These are phyloP conservation scores for Trichosporon sp. DNA, from an alignment of 1,284 basidiomycete genomes.

Conservation along the genomic window DNA sequence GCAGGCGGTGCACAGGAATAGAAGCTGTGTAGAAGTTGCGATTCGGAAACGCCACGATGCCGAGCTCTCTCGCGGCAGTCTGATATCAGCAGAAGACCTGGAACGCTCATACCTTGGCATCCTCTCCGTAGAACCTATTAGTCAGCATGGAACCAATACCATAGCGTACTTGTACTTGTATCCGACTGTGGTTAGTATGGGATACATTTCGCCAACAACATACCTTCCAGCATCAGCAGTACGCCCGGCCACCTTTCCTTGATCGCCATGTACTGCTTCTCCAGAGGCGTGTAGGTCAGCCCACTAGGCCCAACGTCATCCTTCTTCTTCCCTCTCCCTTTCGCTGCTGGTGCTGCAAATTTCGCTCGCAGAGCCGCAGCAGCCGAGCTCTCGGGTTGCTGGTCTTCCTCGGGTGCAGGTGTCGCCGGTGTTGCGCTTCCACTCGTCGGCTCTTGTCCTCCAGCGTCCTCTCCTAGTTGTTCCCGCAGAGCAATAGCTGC, in stretches of 20 bases:
- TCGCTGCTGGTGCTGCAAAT: conserved; percentile 25
- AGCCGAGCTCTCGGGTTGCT: conserved; percentile 20
- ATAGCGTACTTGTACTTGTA: conserved; percentile 65
- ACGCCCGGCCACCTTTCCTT: conserved; percentile 70
- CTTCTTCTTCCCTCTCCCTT: conserved; percentile 40
- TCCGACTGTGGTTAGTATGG: conserved; percentile 54
- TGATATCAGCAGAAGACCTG: conserved; percentile 33
- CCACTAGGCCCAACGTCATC: conserved; percentile 70
- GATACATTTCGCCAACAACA: background rate
- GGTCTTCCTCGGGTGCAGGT: conserved; percentile 15
- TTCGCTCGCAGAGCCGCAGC: conserved; percentile 32
- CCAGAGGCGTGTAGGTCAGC: conserved; percentile 71
- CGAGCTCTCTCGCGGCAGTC: conserved; percentile 74
- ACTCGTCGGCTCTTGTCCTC: background rate
- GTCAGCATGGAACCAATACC: background rate
- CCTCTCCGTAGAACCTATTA: conserved; percentile 72
- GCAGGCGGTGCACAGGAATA: conserved; percentile 72
- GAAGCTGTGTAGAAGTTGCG: conserved; percentile 79
- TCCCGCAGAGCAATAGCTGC: conserved; percentile 22
- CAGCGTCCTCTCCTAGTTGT: background rate
- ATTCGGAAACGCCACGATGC: conserved; percentile 57
- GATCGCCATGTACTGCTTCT: conserved; percentile 69
- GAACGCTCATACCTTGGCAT: conserved; percentile 62
- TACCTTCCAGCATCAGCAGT: conserved; percentile 71
- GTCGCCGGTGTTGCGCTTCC: conserved; percentile 8